Percentiles rank a stretch among this genome's conserved stretches.
Evolutionary conservation across 1,284 basidiomycete species (phyloP).

Genomic region (Boletus smithii): DNA sequence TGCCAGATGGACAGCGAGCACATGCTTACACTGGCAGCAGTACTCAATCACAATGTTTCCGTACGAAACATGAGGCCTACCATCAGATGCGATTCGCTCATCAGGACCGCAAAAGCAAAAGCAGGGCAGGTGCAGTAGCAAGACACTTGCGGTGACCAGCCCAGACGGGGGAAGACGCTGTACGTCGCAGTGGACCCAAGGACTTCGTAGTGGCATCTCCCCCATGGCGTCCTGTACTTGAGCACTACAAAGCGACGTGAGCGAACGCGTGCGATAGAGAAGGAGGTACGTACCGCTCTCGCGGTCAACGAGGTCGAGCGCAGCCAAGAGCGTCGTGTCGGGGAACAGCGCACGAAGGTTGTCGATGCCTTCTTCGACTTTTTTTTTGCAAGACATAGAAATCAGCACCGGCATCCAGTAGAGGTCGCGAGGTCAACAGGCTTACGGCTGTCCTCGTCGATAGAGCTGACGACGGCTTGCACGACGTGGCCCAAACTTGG

Average conservation of each 20-base stretch:
- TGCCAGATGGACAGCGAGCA: slow-evolving; percentile 63
- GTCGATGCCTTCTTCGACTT: slow-evolving; percentile 56
- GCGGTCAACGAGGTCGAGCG: slow-evolving; percentile 69
- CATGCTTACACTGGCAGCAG: slow-evolving; percentile 64
- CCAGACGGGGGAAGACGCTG: slow-evolving; percentile 54
- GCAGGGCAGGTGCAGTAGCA: slow-evolving; percentile 74
- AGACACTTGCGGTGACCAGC: slow-evolving; percentile 35
- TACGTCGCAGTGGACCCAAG: slow-evolving; percentile 62
- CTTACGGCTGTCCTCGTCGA: slow-evolving; percentile 33
- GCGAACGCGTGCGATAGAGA: background rate
- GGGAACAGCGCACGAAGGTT: slow-evolving; percentile 57
- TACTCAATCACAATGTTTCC: slow-evolving; percentile 1
- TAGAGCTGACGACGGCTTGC: slow-evolving; percentile 29
- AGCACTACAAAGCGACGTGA: slow-evolving; percentile 46
- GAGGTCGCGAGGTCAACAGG: background rate
- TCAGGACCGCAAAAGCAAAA: slow-evolving; percentile 60
- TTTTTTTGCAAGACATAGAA: background rate
- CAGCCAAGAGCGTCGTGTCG: slow-evolving; percentile 58
- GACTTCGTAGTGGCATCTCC: slow-evolving; percentile 59
- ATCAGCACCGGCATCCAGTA: slow-evolving; percentile 6
- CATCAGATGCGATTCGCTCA: slow-evolving; percentile 59
- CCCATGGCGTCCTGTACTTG: slow-evolving; percentile 55
- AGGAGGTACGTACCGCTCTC: slow-evolving; percentile 47
- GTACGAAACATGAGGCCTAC: slow-evolving; percentile 36
- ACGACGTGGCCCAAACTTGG: slow-evolving; percentile 25